Evolutionary conservation across 257 asterid species (phyloP).

Genomic region (Ehretia macrophylla): DNA sequence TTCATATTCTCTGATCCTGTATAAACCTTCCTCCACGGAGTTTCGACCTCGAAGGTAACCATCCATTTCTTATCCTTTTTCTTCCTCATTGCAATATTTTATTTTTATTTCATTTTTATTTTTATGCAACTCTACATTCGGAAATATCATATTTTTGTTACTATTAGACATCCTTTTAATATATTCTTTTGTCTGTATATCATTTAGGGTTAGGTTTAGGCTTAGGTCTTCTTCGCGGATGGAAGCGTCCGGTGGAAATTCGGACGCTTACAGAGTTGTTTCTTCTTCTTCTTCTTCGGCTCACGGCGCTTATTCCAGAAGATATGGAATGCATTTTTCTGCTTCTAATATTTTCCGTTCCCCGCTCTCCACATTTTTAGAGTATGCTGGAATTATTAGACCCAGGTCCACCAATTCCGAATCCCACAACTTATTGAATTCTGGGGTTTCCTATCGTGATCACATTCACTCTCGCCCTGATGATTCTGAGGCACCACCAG

Average conservation of each 20-base stretch:
- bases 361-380: conserved; percentile 64
- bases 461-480: conserved; percentile 30
- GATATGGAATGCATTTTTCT: conserved; percentile 48
- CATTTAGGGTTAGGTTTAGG: conserved; percentile 56
- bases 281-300: conserved; percentile 23
- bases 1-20: not conserved
- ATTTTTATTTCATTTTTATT: not conserved
- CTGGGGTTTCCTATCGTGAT: conserved; percentile 31
- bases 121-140: not conserved
- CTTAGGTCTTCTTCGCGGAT: conserved; percentile 44
- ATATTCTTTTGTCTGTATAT: conserved; percentile 5
- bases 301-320: conserved; percentile 33
- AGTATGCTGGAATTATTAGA: conserved; percentile 58
- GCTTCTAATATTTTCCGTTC: conserved; percentile 58
- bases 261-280: conserved; percentile 54
- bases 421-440: conserved; percentile 32
- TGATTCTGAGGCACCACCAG: conserved; percentile 29
- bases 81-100: not conserved
- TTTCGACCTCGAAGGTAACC: conserved; percentile 48
- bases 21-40: conserved; percentile 42
- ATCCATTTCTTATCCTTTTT: too few relatives aligned
- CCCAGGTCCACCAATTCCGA: conserved; percentile 40
- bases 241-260: conserved; percentile 73
- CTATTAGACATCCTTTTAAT: not conserved
- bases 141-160: not conserved